Evolutionary conservation across 768 basidiomycete species (phyloP).

Genomic region (Boletus subcaerulescens): DNA sequence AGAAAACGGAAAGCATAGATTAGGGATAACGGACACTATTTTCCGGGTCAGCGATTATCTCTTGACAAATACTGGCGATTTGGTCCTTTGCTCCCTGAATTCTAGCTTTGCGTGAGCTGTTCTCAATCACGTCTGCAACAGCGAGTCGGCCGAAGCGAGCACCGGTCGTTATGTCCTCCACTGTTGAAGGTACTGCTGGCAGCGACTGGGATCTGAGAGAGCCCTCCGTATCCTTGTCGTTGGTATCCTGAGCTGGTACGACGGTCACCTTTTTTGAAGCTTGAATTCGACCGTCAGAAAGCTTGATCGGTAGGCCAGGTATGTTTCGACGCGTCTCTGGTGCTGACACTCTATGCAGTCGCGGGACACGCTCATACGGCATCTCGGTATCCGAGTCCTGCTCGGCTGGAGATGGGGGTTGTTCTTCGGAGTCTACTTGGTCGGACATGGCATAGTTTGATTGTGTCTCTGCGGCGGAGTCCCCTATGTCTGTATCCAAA

Average conservation of each 20-base stretch:
- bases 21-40: conserved; percentile 64
- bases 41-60: conserved; percentile 92
- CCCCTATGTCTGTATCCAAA: conserved; percentile 47
- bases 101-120: conserved; percentile 59
- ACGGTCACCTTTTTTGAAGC: conserved; percentile 41
- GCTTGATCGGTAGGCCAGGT: conserved; percentile 79
- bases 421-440: conserved; percentile 11
- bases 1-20: conserved; percentile 2
- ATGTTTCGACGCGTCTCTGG: conserved; percentile 48
- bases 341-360: conserved; percentile 47
- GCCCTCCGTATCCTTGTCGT: conserved; percentile 35
- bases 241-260: conserved; percentile 20
- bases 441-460: conserved; percentile 10
- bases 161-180: conserved; percentile 78
- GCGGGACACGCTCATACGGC: conserved; percentile 66
- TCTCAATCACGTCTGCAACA: conserved; percentile 67
- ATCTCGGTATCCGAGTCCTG: conserved; percentile 63
- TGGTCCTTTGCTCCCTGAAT: conserved; percentile 88
- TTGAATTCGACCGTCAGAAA: conserved; percentile 75
- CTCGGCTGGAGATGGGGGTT: neutral
- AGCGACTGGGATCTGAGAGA: conserved; percentile 31
- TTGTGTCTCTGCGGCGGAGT: conserved; percentile 26
- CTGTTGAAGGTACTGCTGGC: conserved; percentile 26
- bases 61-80: conserved; percentile 90
- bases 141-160: conserved; percentile 86